phyloP scores from a whole-genome alignment of 768 basidiomycete genomes.

The Sistotremastrum suecicum region DNA sequence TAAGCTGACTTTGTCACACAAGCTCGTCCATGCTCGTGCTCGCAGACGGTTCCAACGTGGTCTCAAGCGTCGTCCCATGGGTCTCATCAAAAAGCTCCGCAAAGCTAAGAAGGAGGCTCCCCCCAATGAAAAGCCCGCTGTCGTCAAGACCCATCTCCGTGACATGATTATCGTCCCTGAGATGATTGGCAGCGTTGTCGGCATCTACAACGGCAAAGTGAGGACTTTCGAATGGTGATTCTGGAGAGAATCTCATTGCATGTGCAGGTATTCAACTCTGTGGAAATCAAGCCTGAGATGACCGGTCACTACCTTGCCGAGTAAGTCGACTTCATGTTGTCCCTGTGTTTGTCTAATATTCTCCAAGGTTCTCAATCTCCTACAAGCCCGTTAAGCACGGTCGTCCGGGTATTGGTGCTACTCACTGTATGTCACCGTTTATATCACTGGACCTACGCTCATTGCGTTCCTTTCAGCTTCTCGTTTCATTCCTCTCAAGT shows the following conservation, averaged over 20 bases:
- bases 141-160: conserved; percentile 98
- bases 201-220: conserved; percentile 98
- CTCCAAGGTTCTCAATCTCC: conserved; percentile 59
- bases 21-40: conserved; percentile 98
- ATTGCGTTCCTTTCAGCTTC: conserved; percentile 34
- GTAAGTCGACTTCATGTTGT: conserved; percentile 17
- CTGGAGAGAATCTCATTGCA: neutral
- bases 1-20: conserved; percentile 1
- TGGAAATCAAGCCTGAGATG: conserved; percentile 99
- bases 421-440: conserved; percentile 49
- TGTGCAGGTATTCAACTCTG: conserved; percentile 75
- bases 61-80: conserved; percentile 96
- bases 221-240: neutral
- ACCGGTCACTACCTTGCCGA: conserved; percentile 98
- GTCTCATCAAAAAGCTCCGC: conserved; percentile 97
- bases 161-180: conserved; percentile 99
- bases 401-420: conserved; percentile 96
- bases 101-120: conserved; percentile 99
- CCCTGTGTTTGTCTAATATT: neutral
- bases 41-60: conserved; percentile 98
- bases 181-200: conserved; percentile 98
- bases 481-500: conserved; percentile 31
- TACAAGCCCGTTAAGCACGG: conserved; percentile 99
- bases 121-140: conserved; percentile 96
- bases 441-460: conserved; percentile 3